Base-by-base conservation (phyloP, 768 basidiomycete species). In the Termitomyces sp. region DNA sequence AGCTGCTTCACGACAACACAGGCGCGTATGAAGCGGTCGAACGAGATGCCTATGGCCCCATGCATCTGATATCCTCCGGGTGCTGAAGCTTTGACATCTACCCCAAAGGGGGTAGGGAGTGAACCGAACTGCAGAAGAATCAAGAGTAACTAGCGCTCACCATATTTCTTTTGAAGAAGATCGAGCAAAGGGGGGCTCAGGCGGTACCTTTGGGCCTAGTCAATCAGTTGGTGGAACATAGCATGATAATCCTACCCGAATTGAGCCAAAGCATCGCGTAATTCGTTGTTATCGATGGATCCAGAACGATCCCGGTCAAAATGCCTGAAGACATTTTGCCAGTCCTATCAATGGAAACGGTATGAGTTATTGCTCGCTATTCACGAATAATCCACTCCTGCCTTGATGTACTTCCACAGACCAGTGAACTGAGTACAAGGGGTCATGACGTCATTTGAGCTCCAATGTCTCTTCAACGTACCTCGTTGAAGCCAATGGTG, bases 301-400 rank as follows among this genome's bases (percentile, higher is more conserved):
- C 91, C 93, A 13, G 89, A 91, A 51, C 80, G 82, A 68, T 94
- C 93, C n/a, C 83, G 77, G 72, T 94, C 92, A 63, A 93, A 93
- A 72, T 89, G 88, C 45, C 77, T 80, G 78, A 92, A 93, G 56
- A 91, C 85, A 57, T 84, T 84, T 74, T 92, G 89, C 91, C 91
- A 93, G 69, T 93, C 89, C 82, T 85, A n/a, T n/a, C n/a, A 24
- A 13, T 18, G n/a, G 49, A 32, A 16, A 14, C 5, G 26, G 24
- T 50, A 36, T 42, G 45, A 48, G 58, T n/a, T 18, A 4, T 10
- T 9, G 20, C 24, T 30, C n/a, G 44, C 24, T 14, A 5, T n/a
- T 13, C 14, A 5, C 33, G 42, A 18, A 56, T n/a, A 26, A 27
- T 40, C 37, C 12, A 20, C n/a, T 44, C 67, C 32, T 47, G 76